A percentile compares a stretch with the other conserved stretches of the same genome.
Conservation (phyloP, 108 stramenopile species). For the Aureococcus anophagefferens region DNA sequence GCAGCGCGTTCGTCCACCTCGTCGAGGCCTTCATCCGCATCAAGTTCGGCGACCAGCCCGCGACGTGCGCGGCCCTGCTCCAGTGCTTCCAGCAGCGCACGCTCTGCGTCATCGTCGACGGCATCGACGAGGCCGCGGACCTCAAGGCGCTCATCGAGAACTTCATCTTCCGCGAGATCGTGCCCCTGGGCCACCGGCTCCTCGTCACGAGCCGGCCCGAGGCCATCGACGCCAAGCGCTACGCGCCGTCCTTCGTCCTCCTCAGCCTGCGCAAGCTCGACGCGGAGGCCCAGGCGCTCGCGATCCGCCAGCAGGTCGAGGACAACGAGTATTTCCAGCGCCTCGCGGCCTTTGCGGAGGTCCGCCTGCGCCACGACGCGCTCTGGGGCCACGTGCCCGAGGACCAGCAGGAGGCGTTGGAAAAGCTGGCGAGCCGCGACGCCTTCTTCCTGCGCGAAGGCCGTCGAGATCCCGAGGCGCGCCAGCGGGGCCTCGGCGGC, state of each 20-base stretch:
- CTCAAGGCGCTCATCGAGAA: slow-evolving; percentile 3
- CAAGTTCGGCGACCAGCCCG: too few relatives aligned
- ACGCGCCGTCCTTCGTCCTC: background rate
- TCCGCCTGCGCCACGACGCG: background rate
- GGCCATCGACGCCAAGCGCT: background rate
- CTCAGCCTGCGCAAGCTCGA: background rate
- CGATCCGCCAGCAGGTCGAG: background rate
- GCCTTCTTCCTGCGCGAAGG: background rate
- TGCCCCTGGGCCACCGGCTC: background rate
- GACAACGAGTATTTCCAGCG: background rate
- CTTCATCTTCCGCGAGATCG: background rate
- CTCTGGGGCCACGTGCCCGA: background rate
- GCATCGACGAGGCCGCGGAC: slow-evolving; percentile 3
- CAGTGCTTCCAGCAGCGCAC: background rate
- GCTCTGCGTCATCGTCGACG: background rate
- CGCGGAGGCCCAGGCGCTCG: background rate
- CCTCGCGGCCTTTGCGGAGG: background rate
- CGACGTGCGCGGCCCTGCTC: background rate
- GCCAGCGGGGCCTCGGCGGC: background rate
- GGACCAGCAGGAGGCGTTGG: background rate
- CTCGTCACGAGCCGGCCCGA: background rate
- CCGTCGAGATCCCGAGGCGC: background rate
- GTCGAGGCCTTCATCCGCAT: too few relatives aligned
- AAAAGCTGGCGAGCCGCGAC: background rate
- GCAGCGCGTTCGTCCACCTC: too few relatives aligned